phyloP scores from a whole-genome alignment of 177 flowering plant species.

The Vitis hybrid region DNA sequence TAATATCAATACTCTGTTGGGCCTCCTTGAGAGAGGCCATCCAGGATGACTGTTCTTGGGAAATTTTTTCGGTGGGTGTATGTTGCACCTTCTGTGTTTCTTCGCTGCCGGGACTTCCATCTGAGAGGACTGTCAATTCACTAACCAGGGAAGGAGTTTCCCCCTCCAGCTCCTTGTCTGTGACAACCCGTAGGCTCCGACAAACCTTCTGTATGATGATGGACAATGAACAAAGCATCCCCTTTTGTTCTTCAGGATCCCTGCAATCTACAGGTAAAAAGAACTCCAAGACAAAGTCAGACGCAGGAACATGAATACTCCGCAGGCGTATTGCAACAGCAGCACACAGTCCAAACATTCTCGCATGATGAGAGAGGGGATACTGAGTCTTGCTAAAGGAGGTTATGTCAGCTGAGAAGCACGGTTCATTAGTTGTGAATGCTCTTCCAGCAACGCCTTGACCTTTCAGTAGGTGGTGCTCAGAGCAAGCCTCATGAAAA shows the following conservation, averaged over 20 bases:
- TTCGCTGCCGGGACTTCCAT: slow-evolving; percentile 19
- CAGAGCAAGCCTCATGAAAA: slow-evolving; percentile 80
- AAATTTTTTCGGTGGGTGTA: slow-evolving; percentile 19
- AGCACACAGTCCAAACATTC: slow-evolving; percentile 57
- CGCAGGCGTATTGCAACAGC: slow-evolving; percentile 82
- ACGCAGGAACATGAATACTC: slow-evolving; percentile 42
- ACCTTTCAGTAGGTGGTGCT: slow-evolving; percentile 76
- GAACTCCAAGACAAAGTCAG: slow-evolving; percentile 68
- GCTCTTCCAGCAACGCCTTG: slow-evolving; percentile 78
- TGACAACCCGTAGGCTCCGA: slow-evolving; percentile 40
- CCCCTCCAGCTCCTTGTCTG: slow-evolving; percentile 58
- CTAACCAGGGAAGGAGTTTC: slow-evolving; percentile 24
- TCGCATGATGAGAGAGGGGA: slow-evolving; percentile 81
- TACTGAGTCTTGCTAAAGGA: slow-evolving; percentile 50
- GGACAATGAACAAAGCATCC: slow-evolving; percentile 40
- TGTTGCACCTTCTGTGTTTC: slow-evolving; percentile 13
- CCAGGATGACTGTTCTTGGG: slow-evolving; percentile 32
- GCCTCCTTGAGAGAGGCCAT: slow-evolving; percentile 19
- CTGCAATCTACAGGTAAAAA: slow-evolving; percentile 41
- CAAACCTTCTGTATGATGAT: slow-evolving; percentile 32
- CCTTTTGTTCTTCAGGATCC: slow-evolving; percentile 41
- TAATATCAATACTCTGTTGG: slow-evolving; percentile 23
- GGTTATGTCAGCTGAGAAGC: slow-evolving; percentile 62
- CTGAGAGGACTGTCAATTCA: slow-evolving; percentile 29
- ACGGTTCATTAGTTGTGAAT: slow-evolving; percentile 67